Conservation (phyloP, 2,329 filamentous ascomycete species). For the Stachybotrys chartarum region DNA sequence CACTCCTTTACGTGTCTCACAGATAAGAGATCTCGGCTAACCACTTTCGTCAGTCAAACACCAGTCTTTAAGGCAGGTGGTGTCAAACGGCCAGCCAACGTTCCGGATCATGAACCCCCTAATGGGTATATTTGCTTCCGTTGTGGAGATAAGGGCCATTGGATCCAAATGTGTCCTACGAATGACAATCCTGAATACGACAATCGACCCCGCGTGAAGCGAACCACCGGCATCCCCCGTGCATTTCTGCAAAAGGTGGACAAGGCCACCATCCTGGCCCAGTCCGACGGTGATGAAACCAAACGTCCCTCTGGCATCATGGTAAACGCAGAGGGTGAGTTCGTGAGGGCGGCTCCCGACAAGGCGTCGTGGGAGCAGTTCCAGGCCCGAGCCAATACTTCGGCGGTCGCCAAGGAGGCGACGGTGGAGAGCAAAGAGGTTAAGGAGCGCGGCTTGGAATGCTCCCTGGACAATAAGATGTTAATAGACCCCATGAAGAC, state of each 20-base stretch:
- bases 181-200: constrained; percentile 97
- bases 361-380: constrained; percentile 95
- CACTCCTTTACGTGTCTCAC: not conserved
- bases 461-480: constrained; percentile 93
- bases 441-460: constrained; percentile 82
- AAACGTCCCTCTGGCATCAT: constrained; percentile 86
- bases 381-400: constrained; percentile 87
- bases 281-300: constrained; percentile 72
- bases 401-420: constrained; percentile 71
- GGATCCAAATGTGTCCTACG: constrained; percentile 97
- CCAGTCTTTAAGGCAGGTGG: constrained; percentile 52
- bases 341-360: constrained; percentile 92
- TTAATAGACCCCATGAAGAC: constrained; percentile 99
- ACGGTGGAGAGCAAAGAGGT: constrained; percentile 77
- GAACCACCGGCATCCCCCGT: constrained; percentile 92
- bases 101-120: constrained; percentile 88
- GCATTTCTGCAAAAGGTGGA: constrained; percentile 95
- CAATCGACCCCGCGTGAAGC: constrained; percentile 85
- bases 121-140: constrained; percentile 94
- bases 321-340: constrained; percentile 96
- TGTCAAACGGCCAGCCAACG: constrained; percentile 60
- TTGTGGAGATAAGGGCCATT: constrained; percentile 96
- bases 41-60: constrained; percentile 42
- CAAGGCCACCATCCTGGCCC: constrained; percentile 69
- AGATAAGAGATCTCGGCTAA: constrained; percentile 21